Evolutionary conservation across 441 rosid genomes (phyloP).

Genomic region (Sinapis alba): DNA sequence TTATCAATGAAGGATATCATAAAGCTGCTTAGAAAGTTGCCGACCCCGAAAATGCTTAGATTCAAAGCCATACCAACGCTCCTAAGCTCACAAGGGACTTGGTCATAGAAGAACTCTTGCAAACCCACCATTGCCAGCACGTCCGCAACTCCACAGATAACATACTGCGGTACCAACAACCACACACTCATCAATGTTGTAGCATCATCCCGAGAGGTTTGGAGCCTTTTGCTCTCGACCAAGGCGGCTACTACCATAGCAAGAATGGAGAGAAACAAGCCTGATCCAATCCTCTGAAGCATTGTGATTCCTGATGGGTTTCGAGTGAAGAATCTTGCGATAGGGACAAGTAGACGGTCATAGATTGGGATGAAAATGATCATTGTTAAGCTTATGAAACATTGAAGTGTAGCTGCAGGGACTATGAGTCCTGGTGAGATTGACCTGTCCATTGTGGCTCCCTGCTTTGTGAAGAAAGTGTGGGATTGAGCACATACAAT

Average conservation of each 20-base stretch:
- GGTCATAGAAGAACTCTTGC: constrained; percentile 56
- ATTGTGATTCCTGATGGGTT: constrained; percentile 53
- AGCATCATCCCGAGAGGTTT: constrained; percentile 38
- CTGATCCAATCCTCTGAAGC: constrained; percentile 52
- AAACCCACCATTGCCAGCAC: constrained; percentile 50
- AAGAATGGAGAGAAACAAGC: constrained; percentile 40
- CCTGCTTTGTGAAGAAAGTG: constrained; percentile 56
- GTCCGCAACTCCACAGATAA: constrained; percentile 43
- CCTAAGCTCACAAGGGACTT: constrained; percentile 47
- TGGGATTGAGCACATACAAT: constrained; percentile 45
- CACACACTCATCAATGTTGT: constrained; percentile 44
- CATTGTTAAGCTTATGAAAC: constrained; percentile 41
- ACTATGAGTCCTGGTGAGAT: constrained; percentile 38
- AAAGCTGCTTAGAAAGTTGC: constrained; percentile 49
- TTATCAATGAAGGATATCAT: constrained; percentile 41
- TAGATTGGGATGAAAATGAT: constrained; percentile 48
- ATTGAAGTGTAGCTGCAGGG: constrained; percentile 60
- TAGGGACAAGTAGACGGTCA: constrained; percentile 47
- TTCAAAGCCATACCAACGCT: constrained; percentile 49
- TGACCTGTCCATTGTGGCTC: constrained; percentile 53
- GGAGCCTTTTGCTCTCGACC: constrained; percentile 51
- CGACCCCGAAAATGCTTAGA: constrained; percentile 47
- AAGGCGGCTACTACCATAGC: constrained; percentile 47
- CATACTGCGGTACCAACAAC: constrained; percentile 54
- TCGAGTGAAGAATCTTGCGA: constrained; percentile 42